Percentiles rank a stretch among this genome's conserved stretches.
phyloP scores from a whole-genome alignment of 306 rosid species.

The Lablab purpureus region DNA sequence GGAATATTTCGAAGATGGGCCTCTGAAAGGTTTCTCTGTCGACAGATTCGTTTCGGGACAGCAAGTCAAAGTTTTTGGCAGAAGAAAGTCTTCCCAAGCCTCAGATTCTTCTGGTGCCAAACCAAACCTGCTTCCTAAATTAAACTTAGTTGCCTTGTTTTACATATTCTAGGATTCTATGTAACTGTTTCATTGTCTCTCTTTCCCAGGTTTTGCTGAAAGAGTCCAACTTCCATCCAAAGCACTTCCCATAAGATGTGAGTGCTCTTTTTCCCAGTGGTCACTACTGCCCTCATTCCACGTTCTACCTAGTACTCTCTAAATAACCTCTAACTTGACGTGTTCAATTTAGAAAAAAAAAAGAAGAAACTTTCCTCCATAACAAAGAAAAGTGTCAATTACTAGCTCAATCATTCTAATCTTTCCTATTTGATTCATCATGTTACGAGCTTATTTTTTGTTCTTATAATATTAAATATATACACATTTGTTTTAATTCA shows the following conservation, averaged over 20 bases:
- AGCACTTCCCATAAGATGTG: constrained; percentile 70
- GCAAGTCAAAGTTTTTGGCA: constrained; percentile 90
- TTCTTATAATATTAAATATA: too few species aligned
- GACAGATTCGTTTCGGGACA: constrained; percentile 91
- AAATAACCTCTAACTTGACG: neutral
- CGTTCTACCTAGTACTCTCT: neutral
- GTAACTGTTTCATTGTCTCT: neutral
- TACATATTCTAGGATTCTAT: constrained; percentile 39
- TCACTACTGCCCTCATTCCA: neutral
- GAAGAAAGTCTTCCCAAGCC: constrained; percentile 73
- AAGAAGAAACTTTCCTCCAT: neutral
- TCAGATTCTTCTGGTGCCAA: constrained; percentile 59
- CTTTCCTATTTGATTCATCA: too few species aligned
- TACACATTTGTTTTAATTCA: too few species aligned
- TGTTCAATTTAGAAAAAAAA: neutral
- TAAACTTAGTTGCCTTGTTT: constrained; percentile 33
- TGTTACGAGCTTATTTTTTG: too few species aligned
- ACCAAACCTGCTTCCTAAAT: constrained; percentile 16
- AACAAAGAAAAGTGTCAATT: neutral
- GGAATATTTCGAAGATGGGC: constrained; percentile 90
- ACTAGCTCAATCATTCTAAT: too few species aligned
- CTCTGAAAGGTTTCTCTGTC: constrained; percentile 80
- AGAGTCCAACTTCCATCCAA: constrained; percentile 58
- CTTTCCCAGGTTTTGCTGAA: constrained; percentile 61
- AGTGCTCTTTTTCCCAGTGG: constrained; percentile 33